phyloP scores from a whole-genome alignment of 2,329 filamentous ascomycete genomes.

The Calonectria pseudoreteaudii region DNA sequence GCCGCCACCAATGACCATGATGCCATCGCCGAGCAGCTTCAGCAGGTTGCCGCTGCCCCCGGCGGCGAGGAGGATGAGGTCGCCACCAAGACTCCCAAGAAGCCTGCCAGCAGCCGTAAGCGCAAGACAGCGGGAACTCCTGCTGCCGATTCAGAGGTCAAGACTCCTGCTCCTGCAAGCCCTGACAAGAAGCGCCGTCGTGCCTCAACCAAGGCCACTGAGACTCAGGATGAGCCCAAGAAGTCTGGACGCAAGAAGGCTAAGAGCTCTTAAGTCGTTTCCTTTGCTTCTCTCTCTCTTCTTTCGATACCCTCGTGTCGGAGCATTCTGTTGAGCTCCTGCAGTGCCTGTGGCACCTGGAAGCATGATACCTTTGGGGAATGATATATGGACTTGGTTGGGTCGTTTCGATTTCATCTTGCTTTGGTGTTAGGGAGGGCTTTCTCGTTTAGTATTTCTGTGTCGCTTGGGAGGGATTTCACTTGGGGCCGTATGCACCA shows the following conservation, averaged over 20 bases:
- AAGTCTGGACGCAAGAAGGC: slow-evolving; percentile 71
- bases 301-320: slow-evolving; percentile 25
- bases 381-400: slow-evolving; percentile 31
- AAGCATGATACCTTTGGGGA: slow-evolving; percentile 42
- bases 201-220: slow-evolving; percentile 65
- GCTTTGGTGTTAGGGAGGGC: slow-evolving; percentile 35
- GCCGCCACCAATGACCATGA: slow-evolving; percentile 60
- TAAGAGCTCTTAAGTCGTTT: slow-evolving; percentile 51
- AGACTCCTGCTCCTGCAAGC: slow-evolving; percentile 59
- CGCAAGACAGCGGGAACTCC: slow-evolving; percentile 65
- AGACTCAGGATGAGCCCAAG: slow-evolving; percentile 69
- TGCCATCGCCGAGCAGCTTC: slow-evolving; percentile 70
- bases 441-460: slow-evolving; percentile 29
- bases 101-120: slow-evolving; percentile 63
- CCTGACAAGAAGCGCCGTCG: slow-evolving; percentile 75
- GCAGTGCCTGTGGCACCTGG: slow-evolving; percentile 11
- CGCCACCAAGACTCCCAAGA: slow-evolving; percentile 69
- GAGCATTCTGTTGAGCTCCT: slow-evolving; percentile 35
- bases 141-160: slow-evolving; percentile 53
- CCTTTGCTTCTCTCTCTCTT: slow-evolving; percentile 32
- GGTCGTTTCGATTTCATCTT: slow-evolving; percentile 33
- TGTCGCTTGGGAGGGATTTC: slow-evolving; percentile 21
- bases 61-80: slow-evolving; percentile 59
- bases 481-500: slow-evolving; percentile 24
- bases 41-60: slow-evolving; percentile 54